phyloP scores from a whole-genome alignment of 192 early-diverging fungal species.

The Coemansia sp. region DNA sequence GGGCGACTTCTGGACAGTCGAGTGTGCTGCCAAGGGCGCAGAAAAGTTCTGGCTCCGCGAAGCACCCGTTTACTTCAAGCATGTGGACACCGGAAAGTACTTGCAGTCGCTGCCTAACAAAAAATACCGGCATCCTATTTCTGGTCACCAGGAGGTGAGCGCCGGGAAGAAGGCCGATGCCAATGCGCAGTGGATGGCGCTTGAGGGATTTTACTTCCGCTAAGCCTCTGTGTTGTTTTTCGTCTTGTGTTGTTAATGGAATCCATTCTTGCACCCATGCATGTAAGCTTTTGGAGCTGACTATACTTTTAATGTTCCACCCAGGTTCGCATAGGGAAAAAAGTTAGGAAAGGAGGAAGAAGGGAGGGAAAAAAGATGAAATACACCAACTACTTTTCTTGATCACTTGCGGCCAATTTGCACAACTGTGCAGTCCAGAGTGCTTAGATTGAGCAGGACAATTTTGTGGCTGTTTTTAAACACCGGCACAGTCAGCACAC shows the following conservation, averaged over 20 bases:
- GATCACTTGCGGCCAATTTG: constrained; percentile 1
- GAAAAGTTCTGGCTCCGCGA: constrained; percentile 33
- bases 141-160: constrained; percentile 51
- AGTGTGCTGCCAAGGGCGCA: constrained; percentile 23
- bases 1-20: constrained; percentile 49
- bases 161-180: constrained; percentile 35
- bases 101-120: constrained; percentile 39
- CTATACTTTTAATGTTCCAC: too few species aligned
- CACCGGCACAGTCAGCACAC: constrained; percentile 75
- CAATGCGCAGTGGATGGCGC: constrained; percentile 49
- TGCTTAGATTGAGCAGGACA: constrained; percentile 78
- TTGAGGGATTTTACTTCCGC: constrained; percentile 43
- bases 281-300: too few species aligned
- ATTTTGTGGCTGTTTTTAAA: constrained; percentile 69
- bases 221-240: background rate
- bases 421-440: constrained; percentile 54
- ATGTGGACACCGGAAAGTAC: constrained; percentile 39
- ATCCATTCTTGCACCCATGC: too few species aligned
- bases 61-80: constrained; percentile 28
- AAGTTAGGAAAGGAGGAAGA: background rate
- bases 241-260: background rate
- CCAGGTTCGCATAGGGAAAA: background rate
- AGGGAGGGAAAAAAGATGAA: too few species aligned
- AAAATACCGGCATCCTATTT: constrained; percentile 49
- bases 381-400: background rate